These are phyloP conservation scores for Crucibulum laeve DNA, from an alignment of 768 basidiomycete species.

Conservation along the genomic window DNA sequence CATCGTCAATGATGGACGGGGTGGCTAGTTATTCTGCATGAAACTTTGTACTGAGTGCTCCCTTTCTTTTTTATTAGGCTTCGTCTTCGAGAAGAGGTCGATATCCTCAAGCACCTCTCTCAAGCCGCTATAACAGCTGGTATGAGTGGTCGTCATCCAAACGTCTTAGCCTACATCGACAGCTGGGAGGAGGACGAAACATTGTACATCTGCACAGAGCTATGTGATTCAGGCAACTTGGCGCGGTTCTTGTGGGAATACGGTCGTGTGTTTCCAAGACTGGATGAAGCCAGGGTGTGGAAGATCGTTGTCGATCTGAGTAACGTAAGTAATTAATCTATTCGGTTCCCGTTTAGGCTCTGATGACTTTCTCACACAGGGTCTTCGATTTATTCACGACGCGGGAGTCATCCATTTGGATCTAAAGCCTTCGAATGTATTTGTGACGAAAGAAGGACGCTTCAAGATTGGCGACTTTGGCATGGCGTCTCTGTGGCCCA, in stretches of 20 bases:
- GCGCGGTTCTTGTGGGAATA: conserved; percentile 89
- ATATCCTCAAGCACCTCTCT: conserved; percentile 78
- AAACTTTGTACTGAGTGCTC: conserved; percentile 15
- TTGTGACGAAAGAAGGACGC: conserved; percentile 80
- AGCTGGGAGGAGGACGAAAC: conserved; percentile 93
- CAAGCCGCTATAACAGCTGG: conserved; percentile 32
- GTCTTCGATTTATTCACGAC: conserved; percentile 85
- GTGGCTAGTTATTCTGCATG: no score
- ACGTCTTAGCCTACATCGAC: conserved; percentile 85
- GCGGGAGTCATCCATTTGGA: conserved; percentile 92
- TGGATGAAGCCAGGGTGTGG: conserved; percentile 95
- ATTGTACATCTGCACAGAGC: conserved; percentile 89
- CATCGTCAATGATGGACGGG: no score
- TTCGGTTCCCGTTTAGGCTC: conserved; percentile 14
- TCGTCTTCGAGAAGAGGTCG: conserved; percentile 92
- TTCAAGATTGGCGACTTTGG: conserved; percentile 99
- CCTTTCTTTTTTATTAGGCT: conserved; percentile 42
- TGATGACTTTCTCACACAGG: conserved; percentile 35
- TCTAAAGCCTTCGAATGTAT: conserved; percentile 95
- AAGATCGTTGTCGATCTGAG: conserved; percentile 90
- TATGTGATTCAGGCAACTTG: conserved; percentile 92
- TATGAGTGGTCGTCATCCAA: conserved; percentile 53
- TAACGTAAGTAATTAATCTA: conserved; percentile 57
- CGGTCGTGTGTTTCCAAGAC: conserved; percentile 74
- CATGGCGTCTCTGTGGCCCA: conserved; percentile 93